Percentiles rank a stretch among this genome's conserved stretches.
These are phyloP conservation scores for Zygotorulaspora chibaensis DNA, from an alignment of 805 yeast species.

Conservation along the genomic window DNA sequence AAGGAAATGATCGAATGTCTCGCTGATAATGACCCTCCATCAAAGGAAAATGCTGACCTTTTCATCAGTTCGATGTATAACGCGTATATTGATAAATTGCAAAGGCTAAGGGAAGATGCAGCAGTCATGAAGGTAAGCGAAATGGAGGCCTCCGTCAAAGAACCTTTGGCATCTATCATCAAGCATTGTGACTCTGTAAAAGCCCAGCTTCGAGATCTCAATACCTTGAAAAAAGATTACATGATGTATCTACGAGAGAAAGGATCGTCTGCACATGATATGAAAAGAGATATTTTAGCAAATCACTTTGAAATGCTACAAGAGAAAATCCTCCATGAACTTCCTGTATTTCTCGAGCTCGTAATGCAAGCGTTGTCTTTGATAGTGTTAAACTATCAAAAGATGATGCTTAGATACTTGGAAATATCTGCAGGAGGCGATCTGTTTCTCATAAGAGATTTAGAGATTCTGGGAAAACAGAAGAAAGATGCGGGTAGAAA, in stretches of 20 bases:
- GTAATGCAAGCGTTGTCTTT: conserved; percentile 13
- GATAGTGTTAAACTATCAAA: conserved; percentile 23
- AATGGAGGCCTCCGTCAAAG: conserved; percentile 28
- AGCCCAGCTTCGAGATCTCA: conserved; percentile 31
- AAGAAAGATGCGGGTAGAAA: conserved; percentile 29
- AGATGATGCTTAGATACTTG: conserved; percentile 29
- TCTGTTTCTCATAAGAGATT: conserved; percentile 25
- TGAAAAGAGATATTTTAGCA: conserved; percentile 27
- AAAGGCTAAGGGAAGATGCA: conserved; percentile 27
- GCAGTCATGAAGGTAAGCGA: conserved; percentile 28
- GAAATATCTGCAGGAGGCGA: conserved; percentile 33
- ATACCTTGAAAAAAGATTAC: conserved; percentile 35
- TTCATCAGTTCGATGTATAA: conserved; percentile 24
- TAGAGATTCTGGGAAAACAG: conserved; percentile 14
- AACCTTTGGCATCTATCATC: conserved; percentile 27
- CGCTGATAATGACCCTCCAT: conserved; percentile 11
- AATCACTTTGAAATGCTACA: conserved; percentile 30
- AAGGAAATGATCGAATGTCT: conserved; percentile 25
- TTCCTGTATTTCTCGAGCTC: conserved; percentile 29
- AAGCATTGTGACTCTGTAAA: conserved; percentile 26
- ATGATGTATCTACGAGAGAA: conserved; percentile 25
- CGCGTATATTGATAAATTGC: conserved; percentile 27
- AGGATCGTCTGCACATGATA: conserved; percentile 20
- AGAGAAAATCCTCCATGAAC: conserved; percentile 28
- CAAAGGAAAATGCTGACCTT: background rate